Conservation (phyloP, 176 grass and related monocot species). For the Pharus latifolius region DNA sequence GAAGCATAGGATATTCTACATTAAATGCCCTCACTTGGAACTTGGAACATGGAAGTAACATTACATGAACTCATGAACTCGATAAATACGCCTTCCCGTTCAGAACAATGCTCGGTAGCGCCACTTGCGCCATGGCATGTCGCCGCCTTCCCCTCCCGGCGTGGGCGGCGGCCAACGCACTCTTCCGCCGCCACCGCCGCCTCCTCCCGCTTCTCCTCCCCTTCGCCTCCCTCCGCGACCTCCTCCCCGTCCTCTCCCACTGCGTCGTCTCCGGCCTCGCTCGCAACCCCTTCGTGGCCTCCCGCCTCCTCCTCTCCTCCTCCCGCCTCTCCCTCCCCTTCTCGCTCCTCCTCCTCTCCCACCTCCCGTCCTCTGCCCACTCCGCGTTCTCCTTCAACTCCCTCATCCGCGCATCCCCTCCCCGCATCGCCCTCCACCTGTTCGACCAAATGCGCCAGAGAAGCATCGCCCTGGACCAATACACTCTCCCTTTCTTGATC, state of each 20-base stretch:
- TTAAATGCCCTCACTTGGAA: too few species aligned
- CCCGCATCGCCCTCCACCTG: conserved; percentile 14
- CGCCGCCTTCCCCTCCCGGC: neutral
- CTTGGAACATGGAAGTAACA: too few species aligned
- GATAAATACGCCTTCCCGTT: neutral
- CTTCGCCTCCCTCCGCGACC: neutral
- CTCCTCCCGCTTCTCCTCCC: conserved; percentile 20
- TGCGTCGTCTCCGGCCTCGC: conserved; percentile 58
- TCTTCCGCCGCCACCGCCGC: conserved; percentile 39
- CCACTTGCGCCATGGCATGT: too few species aligned
- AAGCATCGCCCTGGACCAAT: conserved; percentile 23
- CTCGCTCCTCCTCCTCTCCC: conserved; percentile 22
- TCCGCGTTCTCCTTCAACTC: conserved; percentile 55
- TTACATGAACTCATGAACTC: too few species aligned
- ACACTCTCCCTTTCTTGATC: conserved; percentile 68
- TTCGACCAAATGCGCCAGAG: conserved; percentile 45
- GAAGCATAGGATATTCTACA: too few species aligned
- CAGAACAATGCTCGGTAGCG: too few species aligned
- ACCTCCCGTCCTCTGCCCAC: conserved; percentile 23
- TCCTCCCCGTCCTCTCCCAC: conserved; percentile 27
- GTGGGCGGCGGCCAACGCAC: conserved; percentile 34
- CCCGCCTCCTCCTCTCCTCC: conserved; percentile 18
- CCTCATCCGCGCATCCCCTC: conserved; percentile 36
- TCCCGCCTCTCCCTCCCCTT: conserved; percentile 15
- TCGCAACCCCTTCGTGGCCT: conserved; percentile 43